phyloP scores from a whole-genome alignment of 352 stramenopile species.

The Phytophthora constricta region DNA sequence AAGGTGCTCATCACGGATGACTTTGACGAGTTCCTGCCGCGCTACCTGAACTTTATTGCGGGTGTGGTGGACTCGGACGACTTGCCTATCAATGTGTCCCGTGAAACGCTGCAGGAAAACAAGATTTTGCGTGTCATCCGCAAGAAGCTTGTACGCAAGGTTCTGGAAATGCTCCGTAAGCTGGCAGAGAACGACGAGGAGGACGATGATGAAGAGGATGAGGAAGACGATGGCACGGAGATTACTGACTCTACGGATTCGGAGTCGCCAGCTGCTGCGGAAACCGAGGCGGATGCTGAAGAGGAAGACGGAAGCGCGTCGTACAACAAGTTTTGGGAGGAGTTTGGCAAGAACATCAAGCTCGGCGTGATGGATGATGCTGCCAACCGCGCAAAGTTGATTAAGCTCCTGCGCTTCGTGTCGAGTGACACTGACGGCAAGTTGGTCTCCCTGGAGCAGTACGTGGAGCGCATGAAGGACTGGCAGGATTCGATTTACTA shows the following conservation, averaged over 20 bases:
- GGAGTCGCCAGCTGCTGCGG: slow-evolving; percentile 60
- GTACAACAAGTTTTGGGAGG: slow-evolving; percentile 99
- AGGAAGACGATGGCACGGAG: slow-evolving; percentile 57
- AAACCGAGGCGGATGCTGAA: slow-evolving; percentile 47
- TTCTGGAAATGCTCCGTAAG: slow-evolving; percentile 98
- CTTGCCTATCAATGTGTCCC: slow-evolving; percentile 99
- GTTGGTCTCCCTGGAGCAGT: slow-evolving; percentile 95
- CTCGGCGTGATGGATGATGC: slow-evolving; percentile 98
- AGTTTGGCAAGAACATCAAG: slow-evolving; percentile 99
- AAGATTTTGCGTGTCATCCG: slow-evolving; percentile 99
- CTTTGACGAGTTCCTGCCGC: slow-evolving; percentile 97
- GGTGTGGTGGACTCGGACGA: slow-evolving; percentile 99
- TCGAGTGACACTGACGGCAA: slow-evolving; percentile 93
- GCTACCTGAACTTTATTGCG: slow-evolving; percentile 99
- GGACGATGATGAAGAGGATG: slow-evolving; percentile 58
- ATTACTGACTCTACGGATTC: slow-evolving; percentile 53
- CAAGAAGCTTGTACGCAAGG: slow-evolving; percentile 99
- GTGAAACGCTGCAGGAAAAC: slow-evolving; percentile 99
- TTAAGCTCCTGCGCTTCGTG: slow-evolving; percentile 98
- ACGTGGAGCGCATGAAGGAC: slow-evolving; percentile 98
- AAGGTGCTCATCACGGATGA: slow-evolving; percentile 99
- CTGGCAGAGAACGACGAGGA: slow-evolving; percentile 93
- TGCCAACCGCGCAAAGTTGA: slow-evolving; percentile 94
- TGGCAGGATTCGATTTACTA: slow-evolving; percentile 99
- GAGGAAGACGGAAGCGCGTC: slow-evolving; percentile 75